These are phyloP conservation scores for Kwoniella sp. DNA, from an alignment of 768 basidiomycete genomes.

Conservation along the genomic window DNA sequence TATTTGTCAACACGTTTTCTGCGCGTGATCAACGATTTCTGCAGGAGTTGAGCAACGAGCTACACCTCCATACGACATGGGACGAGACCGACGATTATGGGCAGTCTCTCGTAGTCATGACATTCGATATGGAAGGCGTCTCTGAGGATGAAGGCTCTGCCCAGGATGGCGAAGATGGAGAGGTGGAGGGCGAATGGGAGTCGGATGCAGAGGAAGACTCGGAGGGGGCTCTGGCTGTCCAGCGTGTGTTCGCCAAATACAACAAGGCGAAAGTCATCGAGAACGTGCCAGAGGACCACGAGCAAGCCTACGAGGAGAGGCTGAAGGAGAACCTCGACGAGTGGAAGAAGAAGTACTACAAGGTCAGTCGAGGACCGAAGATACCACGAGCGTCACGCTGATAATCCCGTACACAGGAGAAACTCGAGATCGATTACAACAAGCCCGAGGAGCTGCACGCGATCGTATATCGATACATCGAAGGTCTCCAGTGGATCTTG, in stretches of 20 bases:
- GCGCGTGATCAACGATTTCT: constrained; percentile 82
- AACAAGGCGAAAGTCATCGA: constrained; percentile 76
- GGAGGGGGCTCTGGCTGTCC: constrained; percentile 71
- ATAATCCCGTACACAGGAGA: constrained; percentile 63
- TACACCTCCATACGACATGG: constrained; percentile 82
- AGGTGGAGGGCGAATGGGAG: constrained; percentile 55
- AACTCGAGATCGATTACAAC: constrained; percentile 78
- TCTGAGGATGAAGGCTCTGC: constrained; percentile 40
- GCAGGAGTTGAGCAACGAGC: constrained; percentile 69
- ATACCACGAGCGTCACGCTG: not conserved
- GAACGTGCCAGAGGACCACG: constrained; percentile 67
- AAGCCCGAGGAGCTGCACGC: constrained; percentile 67
- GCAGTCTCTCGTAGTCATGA: constrained; percentile 55
- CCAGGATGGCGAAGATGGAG: constrained; percentile 34
- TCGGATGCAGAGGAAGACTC: constrained; percentile 60
- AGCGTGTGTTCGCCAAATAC: constrained; percentile 84
- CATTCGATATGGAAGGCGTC: constrained; percentile 53
- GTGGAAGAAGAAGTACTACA: constrained; percentile 90
- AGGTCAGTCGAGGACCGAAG: constrained; percentile 62
- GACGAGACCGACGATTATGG: constrained; percentile 84
- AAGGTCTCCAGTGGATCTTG: constrained; percentile 98
- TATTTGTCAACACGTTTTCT: constrained; percentile 76
- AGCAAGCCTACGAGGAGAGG: constrained; percentile 72
- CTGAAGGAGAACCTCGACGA: constrained; percentile 82
- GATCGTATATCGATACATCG: constrained; percentile 78